A percentile compares a stretch with the other conserved stretches of the same genome.
Evolutionary conservation across 2,329 filamentous ascomycete species (phyloP).

Genomic region (Lojkania enalia): DNA sequence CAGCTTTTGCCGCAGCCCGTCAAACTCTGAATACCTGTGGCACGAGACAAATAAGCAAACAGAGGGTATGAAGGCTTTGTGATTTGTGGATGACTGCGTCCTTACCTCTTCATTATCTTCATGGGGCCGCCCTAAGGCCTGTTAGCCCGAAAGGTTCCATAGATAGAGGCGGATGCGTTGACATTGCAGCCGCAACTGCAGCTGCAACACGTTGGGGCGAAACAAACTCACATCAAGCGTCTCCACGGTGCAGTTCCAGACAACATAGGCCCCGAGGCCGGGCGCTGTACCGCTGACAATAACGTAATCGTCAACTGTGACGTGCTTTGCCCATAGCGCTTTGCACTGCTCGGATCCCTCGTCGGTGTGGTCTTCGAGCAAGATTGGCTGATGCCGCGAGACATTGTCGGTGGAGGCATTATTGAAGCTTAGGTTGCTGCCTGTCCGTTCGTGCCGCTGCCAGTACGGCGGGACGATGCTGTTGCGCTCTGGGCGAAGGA

Average conservation of each 20-base stretch:
- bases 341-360: conserved; percentile 60
- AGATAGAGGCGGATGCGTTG: not conserved
- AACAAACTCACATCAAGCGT: conserved; percentile 71
- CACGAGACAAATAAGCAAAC: conserved; percentile 23
- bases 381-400: conserved; percentile 53
- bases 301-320: conserved; percentile 64
- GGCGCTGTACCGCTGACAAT: conserved; percentile 61
- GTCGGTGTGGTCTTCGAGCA: conserved; percentile 66
- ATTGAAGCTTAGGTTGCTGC: conserved; percentile 40
- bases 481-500: conserved; percentile 31
- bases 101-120: conserved; percentile 62
- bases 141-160: conserved; percentile 12
- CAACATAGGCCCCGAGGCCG: conserved; percentile 83
- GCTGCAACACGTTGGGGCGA: not conserved
- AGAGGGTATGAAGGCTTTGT: no score
- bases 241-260: conserved; percentile 88
- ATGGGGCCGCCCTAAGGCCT: conserved; percentile 57
- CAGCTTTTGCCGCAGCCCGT: conserved; percentile 74
- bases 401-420: conserved; percentile 35
- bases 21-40: conserved; percentile 85
- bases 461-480: conserved; percentile 53
- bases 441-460: conserved; percentile 46
- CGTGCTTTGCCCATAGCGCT: conserved; percentile 64
- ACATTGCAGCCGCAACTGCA: not conserved
- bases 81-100: no score